Base-by-base conservation (phyloP, 306 rosid genomes). In the Vicia faba region DNA sequence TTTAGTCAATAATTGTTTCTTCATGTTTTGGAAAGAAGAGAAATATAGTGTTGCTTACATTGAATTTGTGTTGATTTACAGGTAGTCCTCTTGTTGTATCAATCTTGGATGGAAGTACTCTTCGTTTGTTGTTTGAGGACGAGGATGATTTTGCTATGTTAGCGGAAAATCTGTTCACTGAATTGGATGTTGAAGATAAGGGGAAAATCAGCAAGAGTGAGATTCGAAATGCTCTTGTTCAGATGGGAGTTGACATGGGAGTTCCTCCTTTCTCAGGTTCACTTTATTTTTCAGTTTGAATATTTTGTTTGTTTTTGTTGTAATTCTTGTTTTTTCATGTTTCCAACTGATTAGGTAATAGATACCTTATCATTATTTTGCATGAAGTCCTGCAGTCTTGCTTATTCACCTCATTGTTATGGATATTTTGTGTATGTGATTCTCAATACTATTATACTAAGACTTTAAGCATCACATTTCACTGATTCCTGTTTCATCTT, bases 61-160 rank as follows among this genome's bases (percentile, higher is more conserved):
- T 68, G 53, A 36, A 69, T 38, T 73, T 43, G 61, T 78, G 3
- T 75, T 20, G 8, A 20, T 69, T 38, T 74, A 60, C 51, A 93
- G 99, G 83, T 78, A 87, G 88, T 77, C 97, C 99, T 36, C 64
- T 93, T 69, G 85, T 85, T n/a, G 70, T 88, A 36, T 87, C 95
- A 4, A 51, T 90, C 65, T 85, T 90, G 96, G 91, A 93, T 60
- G 99, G 99, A 64, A 81, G 73, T 73, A 77, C 84, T 66, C 78
- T 90, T 46, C 72, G 74, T 62, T 16, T 85, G 77, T 82, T 83
- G 61, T 70, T 90, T 39, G 96, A 93, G 70, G 99, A 93, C 7
- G 99, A 93, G 83, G 99, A 93, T 79, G 99, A 93, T 72, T 90
- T 93, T 70, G 95, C 97, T 36, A 90, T 90, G 99, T 45, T 93